A percentile compares a stretch with the other conserved stretches of the same genome.
These are phyloP conservation scores for Mesotaenium endlicherianum DNA, from an alignment of 139 green algal species.

Conservation along the genomic window DNA sequence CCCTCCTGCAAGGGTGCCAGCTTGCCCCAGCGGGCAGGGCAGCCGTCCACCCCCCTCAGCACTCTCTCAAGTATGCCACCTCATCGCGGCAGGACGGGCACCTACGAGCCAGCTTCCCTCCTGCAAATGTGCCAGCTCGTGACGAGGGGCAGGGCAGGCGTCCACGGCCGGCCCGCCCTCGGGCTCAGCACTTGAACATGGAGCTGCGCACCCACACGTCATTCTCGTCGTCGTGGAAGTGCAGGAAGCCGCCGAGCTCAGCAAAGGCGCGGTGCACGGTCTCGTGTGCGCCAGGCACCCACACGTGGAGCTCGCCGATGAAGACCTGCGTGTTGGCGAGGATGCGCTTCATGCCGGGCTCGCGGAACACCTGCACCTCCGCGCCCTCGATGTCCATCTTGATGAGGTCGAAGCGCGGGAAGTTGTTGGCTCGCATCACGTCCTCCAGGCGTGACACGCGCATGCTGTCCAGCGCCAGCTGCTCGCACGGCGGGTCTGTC, in stretches of 20 bases:
- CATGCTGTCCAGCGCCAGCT: constrained; percentile 6
- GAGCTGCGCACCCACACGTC: neutral
- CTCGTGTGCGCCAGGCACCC: neutral
- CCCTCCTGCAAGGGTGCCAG: too few species aligned
- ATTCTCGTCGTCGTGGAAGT: neutral
- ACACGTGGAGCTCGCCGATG: neutral
- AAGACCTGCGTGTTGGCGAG: neutral
- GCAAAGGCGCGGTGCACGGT: neutral
- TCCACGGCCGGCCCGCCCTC: too few species aligned
- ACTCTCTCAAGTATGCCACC: too few species aligned
- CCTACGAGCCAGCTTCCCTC: too few species aligned
- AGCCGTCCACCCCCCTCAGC: too few species aligned
- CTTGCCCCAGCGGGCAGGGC: too few species aligned
- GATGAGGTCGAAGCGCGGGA: constrained; percentile 20
- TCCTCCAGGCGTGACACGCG: too few species aligned
- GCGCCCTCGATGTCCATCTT: constrained; percentile 41
- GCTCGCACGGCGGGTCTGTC: neutral
- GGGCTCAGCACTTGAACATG: too few species aligned
- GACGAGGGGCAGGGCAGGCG: too few species aligned
- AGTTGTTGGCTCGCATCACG: neutral
- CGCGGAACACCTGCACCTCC: constrained; percentile 20
- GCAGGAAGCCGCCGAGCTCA: neutral
- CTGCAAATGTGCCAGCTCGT: too few species aligned
- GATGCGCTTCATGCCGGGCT: neutral
- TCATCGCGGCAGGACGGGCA: too few species aligned